Conservation (phyloP, 2,329 filamentous ascomycete genomes). For the Cytospora leucostoma region DNA sequence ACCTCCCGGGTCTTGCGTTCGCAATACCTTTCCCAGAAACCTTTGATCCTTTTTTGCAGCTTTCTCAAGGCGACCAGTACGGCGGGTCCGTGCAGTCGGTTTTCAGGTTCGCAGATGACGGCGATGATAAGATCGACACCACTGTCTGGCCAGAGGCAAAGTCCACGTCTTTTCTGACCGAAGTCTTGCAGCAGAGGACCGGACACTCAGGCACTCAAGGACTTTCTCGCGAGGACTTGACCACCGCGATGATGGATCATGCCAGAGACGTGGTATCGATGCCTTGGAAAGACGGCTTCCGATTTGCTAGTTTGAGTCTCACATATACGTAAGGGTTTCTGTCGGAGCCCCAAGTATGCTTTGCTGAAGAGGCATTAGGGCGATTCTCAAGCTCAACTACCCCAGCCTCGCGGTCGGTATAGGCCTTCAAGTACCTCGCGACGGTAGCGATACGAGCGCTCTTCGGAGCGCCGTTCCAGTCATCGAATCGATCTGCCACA, state of each 20-base stretch:
- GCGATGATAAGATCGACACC: constrained; percentile 32
- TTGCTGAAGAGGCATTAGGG: constrained; percentile 30
- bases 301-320: constrained; percentile 32
- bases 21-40: constrained; percentile 33
- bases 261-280: constrained; percentile 29
- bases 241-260: constrained; percentile 30
- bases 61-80: constrained; percentile 22
- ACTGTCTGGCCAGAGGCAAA: constrained; percentile 35
- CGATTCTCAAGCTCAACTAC: constrained; percentile 36
- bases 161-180: constrained; percentile 34
- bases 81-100: constrained; percentile 17
- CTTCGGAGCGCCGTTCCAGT: constrained; percentile 31
- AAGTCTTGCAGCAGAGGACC: constrained; percentile 30
- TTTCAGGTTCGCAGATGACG: constrained; percentile 30
- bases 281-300: constrained; percentile 32
- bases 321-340: constrained; percentile 34
- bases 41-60: constrained; percentile 31
- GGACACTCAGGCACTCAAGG: constrained; percentile 18
- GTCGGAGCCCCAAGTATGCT: constrained; percentile 13
- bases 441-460: constrained; percentile 23
- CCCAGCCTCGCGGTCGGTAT: constrained; percentile 30
- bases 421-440: constrained; percentile 10
- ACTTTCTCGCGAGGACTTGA: constrained; percentile 26
- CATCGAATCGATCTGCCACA: constrained; percentile 32
- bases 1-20: constrained; percentile 28